phyloP scores from a whole-genome alignment of 768 basidiomycete genomes.

The Lentinula raphanica region DNA sequence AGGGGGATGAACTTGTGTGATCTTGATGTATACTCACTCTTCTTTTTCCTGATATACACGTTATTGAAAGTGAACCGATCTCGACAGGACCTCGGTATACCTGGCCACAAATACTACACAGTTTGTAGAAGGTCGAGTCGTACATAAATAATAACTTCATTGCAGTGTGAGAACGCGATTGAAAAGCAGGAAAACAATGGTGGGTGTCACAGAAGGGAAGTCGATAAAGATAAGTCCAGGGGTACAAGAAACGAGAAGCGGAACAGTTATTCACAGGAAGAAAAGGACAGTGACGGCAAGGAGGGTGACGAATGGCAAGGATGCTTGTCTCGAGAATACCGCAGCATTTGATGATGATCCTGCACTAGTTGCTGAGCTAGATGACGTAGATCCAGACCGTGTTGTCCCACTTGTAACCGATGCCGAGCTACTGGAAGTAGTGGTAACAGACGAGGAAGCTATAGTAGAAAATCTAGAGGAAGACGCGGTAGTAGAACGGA shows the following conservation, averaged over 20 bases:
- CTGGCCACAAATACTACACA: neutral
- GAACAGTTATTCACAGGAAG: neutral
- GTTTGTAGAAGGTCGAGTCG: neutral
- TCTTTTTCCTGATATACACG: neutral
- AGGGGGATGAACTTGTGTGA: constrained; percentile 1
- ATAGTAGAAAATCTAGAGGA: constrained; percentile 53
- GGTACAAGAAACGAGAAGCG: neutral
- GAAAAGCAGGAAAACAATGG: neutral
- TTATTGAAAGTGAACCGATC: neutral
- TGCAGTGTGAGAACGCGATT: neutral
- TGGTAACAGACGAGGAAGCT: constrained; percentile 95
- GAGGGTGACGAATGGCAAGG: neutral
- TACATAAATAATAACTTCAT: neutral
- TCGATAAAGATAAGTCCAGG: constrained; percentile 1
- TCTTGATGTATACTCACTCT: neutral
- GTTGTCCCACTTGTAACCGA: neutral
- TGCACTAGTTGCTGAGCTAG: neutral
- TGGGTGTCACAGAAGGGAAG: neutral
- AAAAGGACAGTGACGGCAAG: neutral
- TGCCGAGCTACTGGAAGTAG: constrained; percentile 30
- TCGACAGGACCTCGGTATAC: no score
- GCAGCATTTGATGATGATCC: neutral
- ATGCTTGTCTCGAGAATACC: neutral
- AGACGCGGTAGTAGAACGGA: constrained; percentile 1
- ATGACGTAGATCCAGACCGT: neutral